These are phyloP conservation scores for Lactifluus subvellereus DNA, from an alignment of 768 basidiomycete species.

Conservation along the genomic window DNA sequence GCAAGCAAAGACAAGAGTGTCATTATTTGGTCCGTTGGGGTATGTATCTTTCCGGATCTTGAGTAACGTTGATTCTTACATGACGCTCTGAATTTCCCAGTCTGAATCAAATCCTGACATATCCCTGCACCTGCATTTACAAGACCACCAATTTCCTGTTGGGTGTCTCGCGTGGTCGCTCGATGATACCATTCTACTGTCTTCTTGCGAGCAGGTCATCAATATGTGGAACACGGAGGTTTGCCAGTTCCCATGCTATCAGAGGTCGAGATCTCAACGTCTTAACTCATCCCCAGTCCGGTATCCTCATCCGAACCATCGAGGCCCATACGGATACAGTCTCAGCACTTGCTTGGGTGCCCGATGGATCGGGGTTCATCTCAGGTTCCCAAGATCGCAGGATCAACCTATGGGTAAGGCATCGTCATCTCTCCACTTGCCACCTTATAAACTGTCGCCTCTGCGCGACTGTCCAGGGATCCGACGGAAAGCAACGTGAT, in stretches of 20 bases:
- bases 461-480: slow-evolving; percentile 44
- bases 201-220: slow-evolving; percentile 73
- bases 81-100: slow-evolving; percentile 6
- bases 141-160: slow-evolving; percentile 75
- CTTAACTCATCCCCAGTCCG: slow-evolving; percentile 46
- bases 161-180: slow-evolving; percentile 89
- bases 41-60: slow-evolving; percentile 36
- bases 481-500: slow-evolving; percentile 64
- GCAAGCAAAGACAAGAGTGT: slow-evolving; percentile 83
- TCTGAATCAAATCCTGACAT: slow-evolving; percentile 41
- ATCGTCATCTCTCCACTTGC: slow-evolving; percentile 9
- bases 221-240: slow-evolving; percentile 91
- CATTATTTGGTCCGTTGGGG: slow-evolving; percentile 85
- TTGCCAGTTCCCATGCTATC: slow-evolving; percentile 16
- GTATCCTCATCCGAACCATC: slow-evolving; percentile 58
- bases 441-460: slow-evolving; percentile 11
- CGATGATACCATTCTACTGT: slow-evolving; percentile 79
- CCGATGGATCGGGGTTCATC: slow-evolving; percentile 85
- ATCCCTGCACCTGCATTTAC: slow-evolving; percentile 54
- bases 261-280: slow-evolving; percentile 18
- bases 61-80: slow-evolving; percentile 2
- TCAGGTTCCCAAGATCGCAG: slow-evolving; percentile 84
- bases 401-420: slow-evolving; percentile 74
- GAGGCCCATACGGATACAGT: slow-evolving; percentile 77
- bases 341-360: slow-evolving; percentile 81